Base-by-base conservation (phyloP, 495 filamentous ascomycete species). In the Apodospora peruviana region DNA sequence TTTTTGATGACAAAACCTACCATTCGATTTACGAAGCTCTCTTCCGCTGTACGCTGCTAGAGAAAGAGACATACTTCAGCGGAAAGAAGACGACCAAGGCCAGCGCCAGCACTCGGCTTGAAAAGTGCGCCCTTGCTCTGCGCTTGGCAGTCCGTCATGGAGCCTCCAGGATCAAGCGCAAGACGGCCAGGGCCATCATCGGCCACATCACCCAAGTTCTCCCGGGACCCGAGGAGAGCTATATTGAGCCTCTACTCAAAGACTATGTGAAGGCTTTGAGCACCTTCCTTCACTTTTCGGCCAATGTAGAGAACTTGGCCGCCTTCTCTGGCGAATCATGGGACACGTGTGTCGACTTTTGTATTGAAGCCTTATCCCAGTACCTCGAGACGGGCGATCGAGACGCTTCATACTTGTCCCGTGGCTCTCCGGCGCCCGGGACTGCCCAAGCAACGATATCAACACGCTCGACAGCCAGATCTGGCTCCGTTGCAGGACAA, bases 201-300 rank as follows among this genome's bases (percentile, higher is more conserved):
- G 84, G 89, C 40, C 90, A 95, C 63, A 84, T 97, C 48, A 81
- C 77, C 17, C 81, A 96, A 53, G 83, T 79, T 34, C 71, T 97
- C 34, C 79, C 79, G 11, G 70, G 73, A 3, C 66, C 79, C 2
- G 79, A 83, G 29, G 80, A 78, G 17, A 76, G 79, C 11, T 82
- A 86, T 58, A 79, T 82, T 47, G 77, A 84, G 45, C 87, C 87
- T n/a, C 70, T 97, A 2, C 70, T 80, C 35, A 72, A 83, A 21
- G 82, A 88, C 58, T 95, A 96, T 63, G 75, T 85, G 55, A 95
- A 88, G 73, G 78, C 81, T 23, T 66, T 97, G 48, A 66, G 72
- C 19, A 72, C 76, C 32, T 66, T 94, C 12, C 72, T 96, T n/a
- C 79, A 81, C 38, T 80, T 83, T 57, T 75, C 79, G 20, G 78